Evolutionary conservation across 2,329 filamentous ascomycete species (phyloP).

Genomic region (Arthrobotrys sphaeroides): DNA sequence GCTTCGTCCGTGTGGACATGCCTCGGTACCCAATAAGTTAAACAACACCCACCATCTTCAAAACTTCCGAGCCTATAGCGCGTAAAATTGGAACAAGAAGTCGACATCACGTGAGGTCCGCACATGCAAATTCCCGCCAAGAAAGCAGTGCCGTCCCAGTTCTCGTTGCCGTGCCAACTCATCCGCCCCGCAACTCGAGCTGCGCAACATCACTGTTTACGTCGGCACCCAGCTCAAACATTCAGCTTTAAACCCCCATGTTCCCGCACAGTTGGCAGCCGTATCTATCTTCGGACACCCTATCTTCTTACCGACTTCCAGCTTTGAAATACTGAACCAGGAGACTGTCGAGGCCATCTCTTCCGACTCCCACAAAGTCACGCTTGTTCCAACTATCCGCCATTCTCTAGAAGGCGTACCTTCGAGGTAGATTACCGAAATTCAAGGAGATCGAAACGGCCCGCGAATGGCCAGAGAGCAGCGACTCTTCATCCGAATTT

Average conservation of each 20-base stretch:
- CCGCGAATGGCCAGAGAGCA: background rate
- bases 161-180: slow-evolving; percentile 10
- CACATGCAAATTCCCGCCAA: background rate
- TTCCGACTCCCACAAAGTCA: background rate
- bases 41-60: no score
- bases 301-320: background rate
- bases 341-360: background rate
- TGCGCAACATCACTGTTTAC: slow-evolving; percentile 4
- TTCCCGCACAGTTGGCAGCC: background rate
- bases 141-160: background rate
- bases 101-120: background rate
- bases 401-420: background rate
- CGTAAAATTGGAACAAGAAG: background rate
- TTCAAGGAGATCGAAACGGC: no score
- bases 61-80: no score
- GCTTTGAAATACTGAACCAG: background rate
- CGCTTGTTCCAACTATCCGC: background rate
- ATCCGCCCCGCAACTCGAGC: slow-evolving; percentile 1
- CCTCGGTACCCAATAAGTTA: no score
- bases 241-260: slow-evolving; percentile 13
- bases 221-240: background rate
- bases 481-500: background rate
- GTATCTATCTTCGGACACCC: background rate
- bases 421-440: background rate
- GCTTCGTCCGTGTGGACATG: no score